Conservation (phyloP, 2,329 filamentous ascomycete genomes). For the Aspergillus ibericus region DNA sequence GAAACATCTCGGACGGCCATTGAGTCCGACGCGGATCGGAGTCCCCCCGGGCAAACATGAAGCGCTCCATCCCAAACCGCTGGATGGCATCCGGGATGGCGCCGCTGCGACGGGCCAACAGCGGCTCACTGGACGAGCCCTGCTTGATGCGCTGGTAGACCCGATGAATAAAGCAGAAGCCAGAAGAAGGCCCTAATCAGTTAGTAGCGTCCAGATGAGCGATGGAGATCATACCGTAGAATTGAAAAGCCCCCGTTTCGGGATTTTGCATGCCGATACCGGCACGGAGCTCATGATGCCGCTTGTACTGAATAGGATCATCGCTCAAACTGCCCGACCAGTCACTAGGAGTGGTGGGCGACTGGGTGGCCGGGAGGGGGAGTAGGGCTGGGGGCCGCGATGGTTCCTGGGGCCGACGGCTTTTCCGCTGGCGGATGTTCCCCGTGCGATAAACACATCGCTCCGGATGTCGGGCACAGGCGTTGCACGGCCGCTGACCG, state of each 20-base stretch:
- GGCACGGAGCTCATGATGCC: constrained; percentile 16
- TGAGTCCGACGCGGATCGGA: constrained; percentile 1
- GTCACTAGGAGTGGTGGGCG: not conserved
- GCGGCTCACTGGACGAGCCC: constrained; percentile 2
- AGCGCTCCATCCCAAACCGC: constrained; percentile 16
- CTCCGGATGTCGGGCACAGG: constrained; percentile 8
- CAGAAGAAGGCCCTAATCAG: constrained; percentile 15
- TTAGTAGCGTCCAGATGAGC: not conserved
- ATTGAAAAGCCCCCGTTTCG: constrained; percentile 16
- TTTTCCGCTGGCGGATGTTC: constrained; percentile 10
- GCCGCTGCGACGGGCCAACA: constrained; percentile 8
- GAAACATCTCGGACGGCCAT: constrained; percentile 9
- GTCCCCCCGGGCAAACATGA: constrained; percentile 13
- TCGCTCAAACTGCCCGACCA: constrained; percentile 3
- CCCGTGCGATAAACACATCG: constrained; percentile 14
- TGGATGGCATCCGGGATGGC: constrained; percentile 12
- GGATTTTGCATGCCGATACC: constrained; percentile 17
- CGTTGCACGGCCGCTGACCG: constrained; percentile 13
- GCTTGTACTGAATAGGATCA: constrained; percentile 14
- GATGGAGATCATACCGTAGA: constrained; percentile 11
- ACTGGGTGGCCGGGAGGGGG: constrained; percentile 10
- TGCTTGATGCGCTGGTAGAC: constrained; percentile 17
- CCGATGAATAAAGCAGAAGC: constrained; percentile 17
- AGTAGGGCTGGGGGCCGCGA: constrained; percentile 5
- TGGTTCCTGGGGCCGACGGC: constrained; percentile 7